These are phyloP conservation scores for Cytospora chrysosperma DNA, from an alignment of 2,329 filamentous ascomycete genomes.

Conservation along the genomic window DNA sequence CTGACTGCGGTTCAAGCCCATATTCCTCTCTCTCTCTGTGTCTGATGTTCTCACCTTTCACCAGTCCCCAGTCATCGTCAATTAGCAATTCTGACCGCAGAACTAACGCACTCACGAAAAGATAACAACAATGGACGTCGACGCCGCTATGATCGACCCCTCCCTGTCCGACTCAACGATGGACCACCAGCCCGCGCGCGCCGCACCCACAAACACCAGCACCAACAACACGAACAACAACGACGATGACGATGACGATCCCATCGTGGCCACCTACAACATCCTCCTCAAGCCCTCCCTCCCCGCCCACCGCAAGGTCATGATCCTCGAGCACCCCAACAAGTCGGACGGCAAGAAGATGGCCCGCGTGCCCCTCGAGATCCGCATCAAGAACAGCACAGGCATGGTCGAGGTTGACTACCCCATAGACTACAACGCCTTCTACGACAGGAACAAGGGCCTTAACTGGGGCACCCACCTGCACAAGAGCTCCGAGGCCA, in stretches of 20 bases:
- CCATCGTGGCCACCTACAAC: slow-evolving; percentile 73
- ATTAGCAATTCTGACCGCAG: not conserved
- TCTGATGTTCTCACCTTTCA: not conserved
- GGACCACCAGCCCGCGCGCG: not conserved
- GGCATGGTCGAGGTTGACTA: slow-evolving; percentile 92
- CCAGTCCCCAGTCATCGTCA: not conserved
- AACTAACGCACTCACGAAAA: not conserved
- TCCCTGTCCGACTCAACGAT: slow-evolving; percentile 17
- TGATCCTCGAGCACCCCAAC: slow-evolving; percentile 88
- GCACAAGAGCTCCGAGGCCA: slow-evolving; percentile 55
- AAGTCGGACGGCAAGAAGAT: slow-evolving; percentile 58
- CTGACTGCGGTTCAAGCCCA: not conserved
- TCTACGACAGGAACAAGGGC: slow-evolving; percentile 84
- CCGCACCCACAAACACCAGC: not conserved
- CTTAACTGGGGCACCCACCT: slow-evolving; percentile 79
- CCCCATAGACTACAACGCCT: slow-evolving; percentile 68
- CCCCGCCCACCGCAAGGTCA: slow-evolving; percentile 61
- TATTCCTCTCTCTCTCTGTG: not conserved
- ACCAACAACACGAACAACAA: not conserved
- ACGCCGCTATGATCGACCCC: slow-evolving; percentile 19
- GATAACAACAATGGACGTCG: slow-evolving; percentile 14
- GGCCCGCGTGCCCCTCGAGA: slow-evolving; percentile 58
- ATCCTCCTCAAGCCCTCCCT: slow-evolving; percentile 80
- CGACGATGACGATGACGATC: slow-evolving; percentile 53
- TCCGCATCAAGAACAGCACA: slow-evolving; percentile 78